A percentile compares a stretch with the other conserved stretches of the same genome.
Conservation (phyloP, 108 stramenopile genomes). For the Discostella stelligeroides region DNA sequence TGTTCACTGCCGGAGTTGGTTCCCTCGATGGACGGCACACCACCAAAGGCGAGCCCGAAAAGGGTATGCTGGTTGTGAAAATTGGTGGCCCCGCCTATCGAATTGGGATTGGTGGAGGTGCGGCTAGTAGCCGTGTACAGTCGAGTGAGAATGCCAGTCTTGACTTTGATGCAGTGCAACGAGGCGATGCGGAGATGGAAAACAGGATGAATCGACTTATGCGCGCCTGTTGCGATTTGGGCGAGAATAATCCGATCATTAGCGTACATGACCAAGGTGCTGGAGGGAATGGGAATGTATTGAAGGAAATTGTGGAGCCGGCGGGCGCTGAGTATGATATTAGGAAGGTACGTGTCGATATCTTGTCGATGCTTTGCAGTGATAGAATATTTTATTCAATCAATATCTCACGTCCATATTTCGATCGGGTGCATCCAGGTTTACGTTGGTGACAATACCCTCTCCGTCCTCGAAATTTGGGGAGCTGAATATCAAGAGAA, state of each 20-base stretch:
- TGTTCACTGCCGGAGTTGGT: conserved; percentile 98
- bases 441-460: conserved; percentile 92
- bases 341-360: conserved; percentile 70
- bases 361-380: not conserved
- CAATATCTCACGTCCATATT: not conserved
- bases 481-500: conserved; percentile 99
- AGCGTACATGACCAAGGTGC: conserved; percentile 99
- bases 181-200: conserved; percentile 99
- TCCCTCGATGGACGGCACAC: conserved; percentile 93
- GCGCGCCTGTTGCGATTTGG: conserved; percentile 97
- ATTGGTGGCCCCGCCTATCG: conserved; percentile 98
- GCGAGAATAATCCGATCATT: conserved; percentile 95
- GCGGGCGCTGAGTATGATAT: conserved; percentile 95
- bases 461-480: conserved; percentile 98
- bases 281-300: conserved; percentile 98
- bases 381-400: not conserved
- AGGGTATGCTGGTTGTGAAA: conserved; percentile 97
- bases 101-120: conserved; percentile 98
- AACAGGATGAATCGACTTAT: conserved; percentile 97
- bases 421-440: conserved; percentile 55
- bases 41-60: conserved; percentile 90
- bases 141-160: conserved; percentile 87
- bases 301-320: conserved; percentile 99
- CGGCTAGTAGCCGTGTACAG: conserved; percentile 91
- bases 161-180: conserved; percentile 99